These are phyloP conservation scores for Mallotus japonicus DNA, from an alignment of 441 rosid species.

Conservation along the genomic window DNA sequence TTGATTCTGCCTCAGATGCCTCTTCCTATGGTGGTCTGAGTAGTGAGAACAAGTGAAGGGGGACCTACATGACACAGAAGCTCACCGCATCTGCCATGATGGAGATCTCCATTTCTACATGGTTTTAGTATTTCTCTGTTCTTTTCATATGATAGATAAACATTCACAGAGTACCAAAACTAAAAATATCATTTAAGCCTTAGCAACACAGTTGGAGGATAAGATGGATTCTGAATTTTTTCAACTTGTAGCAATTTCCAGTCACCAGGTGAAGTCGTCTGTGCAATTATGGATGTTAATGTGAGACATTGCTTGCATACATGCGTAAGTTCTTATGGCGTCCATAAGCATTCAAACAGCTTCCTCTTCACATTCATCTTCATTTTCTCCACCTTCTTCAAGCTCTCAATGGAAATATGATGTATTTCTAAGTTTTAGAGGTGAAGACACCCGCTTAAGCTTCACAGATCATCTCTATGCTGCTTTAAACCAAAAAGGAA, in stretches of 20 bases:
- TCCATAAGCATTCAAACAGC: background rate
- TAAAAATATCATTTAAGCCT: too few relatives aligned
- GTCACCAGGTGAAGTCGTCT: background rate
- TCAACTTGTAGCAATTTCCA: background rate
- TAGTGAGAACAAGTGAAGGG: too few relatives aligned
- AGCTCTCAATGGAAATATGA: constrained; percentile 7
- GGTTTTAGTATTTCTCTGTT: background rate
- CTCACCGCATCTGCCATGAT: background rate
- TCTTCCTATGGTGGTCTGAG: background rate
- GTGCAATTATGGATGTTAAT: background rate
- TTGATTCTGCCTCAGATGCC: background rate
- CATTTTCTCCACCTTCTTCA: background rate
- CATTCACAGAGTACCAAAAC: background rate
- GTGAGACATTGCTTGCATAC: background rate
- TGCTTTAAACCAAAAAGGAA: constrained; percentile 4
- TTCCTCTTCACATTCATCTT: background rate
- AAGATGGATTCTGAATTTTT: background rate
- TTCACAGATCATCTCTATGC: constrained; percentile 21
- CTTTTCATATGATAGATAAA: background rate
- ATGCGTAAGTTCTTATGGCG: background rate
- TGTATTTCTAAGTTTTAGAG: constrained; percentile 22
- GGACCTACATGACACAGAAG: too few relatives aligned
- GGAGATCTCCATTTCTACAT: background rate
- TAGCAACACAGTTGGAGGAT: background rate
- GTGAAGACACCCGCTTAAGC: constrained; percentile 10